These are phyloP conservation scores for Pseudocercospora pini-densiflorae DNA, from an alignment of 2,329 filamentous ascomycete genomes.

Conservation along the genomic window DNA sequence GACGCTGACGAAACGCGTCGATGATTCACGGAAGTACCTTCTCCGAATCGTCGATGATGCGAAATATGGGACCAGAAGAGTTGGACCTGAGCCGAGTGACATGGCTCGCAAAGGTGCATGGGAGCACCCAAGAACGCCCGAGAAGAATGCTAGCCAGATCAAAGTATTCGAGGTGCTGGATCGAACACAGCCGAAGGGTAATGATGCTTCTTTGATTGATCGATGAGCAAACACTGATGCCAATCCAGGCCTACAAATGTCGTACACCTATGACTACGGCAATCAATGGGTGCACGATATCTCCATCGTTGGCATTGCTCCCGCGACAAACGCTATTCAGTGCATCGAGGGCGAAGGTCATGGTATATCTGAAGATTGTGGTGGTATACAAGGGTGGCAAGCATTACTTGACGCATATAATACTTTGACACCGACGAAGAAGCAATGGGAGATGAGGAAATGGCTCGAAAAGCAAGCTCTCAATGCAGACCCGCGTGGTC, in stretches of 20 bases:
- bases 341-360: conserved; percentile 39
- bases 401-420: conserved; percentile 40
- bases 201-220: background rate
- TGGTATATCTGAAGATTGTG: conserved; percentile 40
- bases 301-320: conserved; percentile 24
- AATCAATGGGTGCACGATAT: conserved; percentile 38
- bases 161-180: conserved; percentile 28
- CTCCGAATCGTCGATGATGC: conserved; percentile 14
- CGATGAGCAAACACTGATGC: background rate
- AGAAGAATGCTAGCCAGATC: conserved; percentile 22
- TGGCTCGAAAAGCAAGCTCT: conserved; percentile 38
- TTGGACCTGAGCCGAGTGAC: conserved; percentile 13
- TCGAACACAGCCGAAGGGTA: conserved; percentile 16
- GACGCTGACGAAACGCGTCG: conserved; percentile 2
- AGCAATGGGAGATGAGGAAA: conserved; percentile 34
- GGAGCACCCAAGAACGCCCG: conserved; percentile 26
- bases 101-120: conserved; percentile 13
- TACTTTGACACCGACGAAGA: conserved; percentile 26
- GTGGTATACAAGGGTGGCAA: conserved; percentile 37
- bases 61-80: background rate
- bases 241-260: background rate
- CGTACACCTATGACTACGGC: conserved; percentile 37
- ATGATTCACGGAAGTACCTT: conserved; percentile 13
- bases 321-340: conserved; percentile 23
- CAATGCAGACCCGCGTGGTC: conserved; percentile 34